These are phyloP conservation scores for Ciborinia camelliae DNA, from an alignment of 2,329 filamentous ascomycete genomes.

Conservation along the genomic window DNA sequence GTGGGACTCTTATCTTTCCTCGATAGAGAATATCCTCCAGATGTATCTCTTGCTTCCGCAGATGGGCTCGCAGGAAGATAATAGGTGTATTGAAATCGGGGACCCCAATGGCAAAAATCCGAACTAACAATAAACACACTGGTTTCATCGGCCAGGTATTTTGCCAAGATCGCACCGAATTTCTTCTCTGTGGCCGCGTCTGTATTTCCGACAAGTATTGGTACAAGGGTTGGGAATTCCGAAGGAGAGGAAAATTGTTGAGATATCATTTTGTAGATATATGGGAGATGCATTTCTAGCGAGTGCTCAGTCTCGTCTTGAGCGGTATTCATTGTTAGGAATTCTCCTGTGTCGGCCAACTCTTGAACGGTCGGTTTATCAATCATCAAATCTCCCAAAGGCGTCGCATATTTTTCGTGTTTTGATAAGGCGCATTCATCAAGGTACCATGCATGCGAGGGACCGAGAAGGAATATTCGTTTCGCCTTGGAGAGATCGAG, in stretches of 20 bases:
- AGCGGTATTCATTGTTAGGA: slow-evolving; percentile 59
- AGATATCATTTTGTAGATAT: slow-evolving; percentile 74
- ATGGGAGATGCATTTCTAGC: slow-evolving; percentile 94
- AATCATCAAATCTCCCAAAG: slow-evolving; percentile 66
- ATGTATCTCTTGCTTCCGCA: slow-evolving; percentile 23
- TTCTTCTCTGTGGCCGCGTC: slow-evolving; percentile 60
- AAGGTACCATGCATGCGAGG: slow-evolving; percentile 85
- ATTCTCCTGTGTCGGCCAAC: slow-evolving; percentile 52
- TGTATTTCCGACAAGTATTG: slow-evolving; percentile 81
- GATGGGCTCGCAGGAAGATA: slow-evolving; percentile 62
- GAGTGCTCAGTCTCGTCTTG: slow-evolving; percentile 85
- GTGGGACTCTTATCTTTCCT: slow-evolving; percentile 38
- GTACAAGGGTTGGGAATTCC: slow-evolving; percentile 69
- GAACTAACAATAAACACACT: slow-evolving; percentile 88
- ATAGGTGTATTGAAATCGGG: slow-evolving; percentile 76
- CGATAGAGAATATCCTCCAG: slow-evolving; percentile 34
- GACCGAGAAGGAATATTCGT: slow-evolving; percentile 86
- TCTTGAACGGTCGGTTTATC: slow-evolving; percentile 55
- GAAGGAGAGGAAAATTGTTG: slow-evolving; percentile 46
- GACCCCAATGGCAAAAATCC: slow-evolving; percentile 96
- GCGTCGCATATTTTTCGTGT: slow-evolving; percentile 69
- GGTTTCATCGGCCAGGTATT: slow-evolving; percentile 70
- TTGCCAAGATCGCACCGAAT: slow-evolving; percentile 68
- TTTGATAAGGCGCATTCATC: slow-evolving; percentile 71
- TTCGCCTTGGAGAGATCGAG: slow-evolving; percentile 75